Base-by-base conservation (phyloP, 768 basidiomycete genomes). In the Pulveroboletus sp. region DNA sequence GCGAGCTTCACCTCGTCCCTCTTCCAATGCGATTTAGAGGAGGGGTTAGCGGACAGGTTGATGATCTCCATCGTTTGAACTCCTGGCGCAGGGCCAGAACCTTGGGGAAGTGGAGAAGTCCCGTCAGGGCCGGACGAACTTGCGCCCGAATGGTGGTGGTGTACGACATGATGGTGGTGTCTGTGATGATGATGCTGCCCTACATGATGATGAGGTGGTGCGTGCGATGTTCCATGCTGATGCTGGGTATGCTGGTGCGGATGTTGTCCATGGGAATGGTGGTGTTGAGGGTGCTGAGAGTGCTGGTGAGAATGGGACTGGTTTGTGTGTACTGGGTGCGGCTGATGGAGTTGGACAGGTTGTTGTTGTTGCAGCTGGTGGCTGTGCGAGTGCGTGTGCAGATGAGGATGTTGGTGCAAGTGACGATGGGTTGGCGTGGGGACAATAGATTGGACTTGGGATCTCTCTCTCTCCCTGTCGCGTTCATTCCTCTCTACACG, bases 51-150 rank as follows among this genome's bases (percentile, higher is more conserved):
- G 33, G 75, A 70, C 11, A 80, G 64, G 47, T 74, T 80, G 38
- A 82, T 77, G 39, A 79, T 68, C 51, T 82, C 81, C 17, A 78
- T 74, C 9, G 75, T 72, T 55, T 77, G 77, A 27, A 63, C 53
- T 43, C 66, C 60, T 30, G 65, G 73, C 2, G 65, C 65, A 32
- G 65, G 63, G 24, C 70, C 71, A 5, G 73, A 39, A 14, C 63
- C 31, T 69, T 70, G 38, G 65, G 73, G 26, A 72, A 74, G 50
- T 66, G 63, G 54, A 47, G 59, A 51, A 55, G 54, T 45, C 39
- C 65, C 59, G 46, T 63, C 57, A 13, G 62, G 59, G 38, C 65
- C 62, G 17, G 66, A 56, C n/a, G 54, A 59, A 37, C 54, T 53
- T 24, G 60, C 21, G 46, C 65, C 56, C 24, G 66, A 69, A 55